Evolutionary conservation across 2,329 filamentous ascomycete species (phyloP).

Genomic region (Apiospora rasikravindrae): DNA sequence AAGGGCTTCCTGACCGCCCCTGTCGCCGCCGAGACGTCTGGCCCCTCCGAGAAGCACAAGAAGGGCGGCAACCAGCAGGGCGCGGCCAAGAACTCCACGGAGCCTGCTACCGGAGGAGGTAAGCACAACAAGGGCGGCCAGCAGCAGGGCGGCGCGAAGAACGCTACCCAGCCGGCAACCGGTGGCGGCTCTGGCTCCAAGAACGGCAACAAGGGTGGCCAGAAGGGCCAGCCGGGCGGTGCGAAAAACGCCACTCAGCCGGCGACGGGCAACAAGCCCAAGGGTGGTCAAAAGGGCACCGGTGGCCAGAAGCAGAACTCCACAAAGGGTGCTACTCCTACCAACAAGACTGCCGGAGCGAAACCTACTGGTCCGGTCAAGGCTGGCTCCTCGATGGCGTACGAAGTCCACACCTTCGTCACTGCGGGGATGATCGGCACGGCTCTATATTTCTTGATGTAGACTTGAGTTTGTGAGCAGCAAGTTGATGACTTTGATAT

Average conservation of each 20-base stretch:
- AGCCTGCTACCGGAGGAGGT: not conserved
- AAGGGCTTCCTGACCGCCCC: slow-evolving; percentile 23
- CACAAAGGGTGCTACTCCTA: not conserved
- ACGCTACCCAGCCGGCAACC: not conserved
- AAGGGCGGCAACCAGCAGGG: not conserved
- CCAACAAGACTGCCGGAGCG: not conserved
- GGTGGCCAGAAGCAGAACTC: not conserved
- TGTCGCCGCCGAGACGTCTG: not conserved
- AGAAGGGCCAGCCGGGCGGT: not conserved
- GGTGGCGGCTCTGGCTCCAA: not conserved
- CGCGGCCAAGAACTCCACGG: not conserved
- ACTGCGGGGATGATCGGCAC: not conserved
- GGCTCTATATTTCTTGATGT: not conserved
- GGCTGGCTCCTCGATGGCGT: not conserved
- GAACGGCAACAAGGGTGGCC: not conserved
- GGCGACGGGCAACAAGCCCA: not conserved
- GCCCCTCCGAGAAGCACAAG: not conserved
- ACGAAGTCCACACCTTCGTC: not conserved
- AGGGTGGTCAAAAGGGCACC: not conserved
- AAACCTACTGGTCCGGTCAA: not conserved
- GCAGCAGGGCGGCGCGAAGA: not conserved
- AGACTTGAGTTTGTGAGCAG: not conserved
- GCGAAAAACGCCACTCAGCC: not conserved
- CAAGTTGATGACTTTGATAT: not conserved
- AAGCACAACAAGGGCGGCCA: not conserved